Percentiles rank a stretch among this genome's conserved stretches.
Evolutionary conservation across 495 filamentous ascomycete species (phyloP).

Genomic region (Glutinoglossum americanum): DNA sequence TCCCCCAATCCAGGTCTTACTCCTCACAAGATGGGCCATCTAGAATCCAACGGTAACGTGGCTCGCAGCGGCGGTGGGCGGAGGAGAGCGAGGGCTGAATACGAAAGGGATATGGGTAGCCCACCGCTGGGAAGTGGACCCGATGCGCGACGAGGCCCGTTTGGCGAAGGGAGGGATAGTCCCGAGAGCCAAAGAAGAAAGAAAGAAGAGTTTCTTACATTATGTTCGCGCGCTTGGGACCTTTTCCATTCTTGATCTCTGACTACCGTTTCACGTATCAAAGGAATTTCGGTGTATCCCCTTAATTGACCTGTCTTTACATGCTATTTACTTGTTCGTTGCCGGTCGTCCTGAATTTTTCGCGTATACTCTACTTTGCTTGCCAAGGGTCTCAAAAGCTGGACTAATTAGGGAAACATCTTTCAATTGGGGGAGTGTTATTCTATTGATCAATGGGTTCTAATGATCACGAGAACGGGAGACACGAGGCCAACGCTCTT

Average conservation of each 20-base stretch:
- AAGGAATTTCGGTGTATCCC: neutral
- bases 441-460: conserved; percentile 1
- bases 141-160: conserved; percentile 37
- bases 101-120: conserved; percentile 61
- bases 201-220: conserved; percentile 76
- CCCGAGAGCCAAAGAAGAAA: conserved; percentile 70
- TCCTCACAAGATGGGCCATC: conserved; percentile 16
- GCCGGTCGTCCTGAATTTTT: neutral
- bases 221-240: conserved; percentile 88
- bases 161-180: conserved; percentile 57
- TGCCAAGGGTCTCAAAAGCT: neutral
- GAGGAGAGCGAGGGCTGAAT: conserved; percentile 64
- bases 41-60: conserved; percentile 14
- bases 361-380: neutral
- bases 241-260: conserved; percentile 67
- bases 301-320: neutral
- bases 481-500: neutral
- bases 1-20: conserved; percentile 37
- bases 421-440: neutral
- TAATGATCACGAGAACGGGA: neutral
- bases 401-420: neutral
- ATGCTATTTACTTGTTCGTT: neutral
- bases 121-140: conserved; percentile 48
- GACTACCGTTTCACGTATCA: neutral
- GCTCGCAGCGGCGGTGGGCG: conserved; percentile 29